Conservation (phyloP, 371 early-diverging fungal species). For the Apophysomyces ossiformis region DNA sequence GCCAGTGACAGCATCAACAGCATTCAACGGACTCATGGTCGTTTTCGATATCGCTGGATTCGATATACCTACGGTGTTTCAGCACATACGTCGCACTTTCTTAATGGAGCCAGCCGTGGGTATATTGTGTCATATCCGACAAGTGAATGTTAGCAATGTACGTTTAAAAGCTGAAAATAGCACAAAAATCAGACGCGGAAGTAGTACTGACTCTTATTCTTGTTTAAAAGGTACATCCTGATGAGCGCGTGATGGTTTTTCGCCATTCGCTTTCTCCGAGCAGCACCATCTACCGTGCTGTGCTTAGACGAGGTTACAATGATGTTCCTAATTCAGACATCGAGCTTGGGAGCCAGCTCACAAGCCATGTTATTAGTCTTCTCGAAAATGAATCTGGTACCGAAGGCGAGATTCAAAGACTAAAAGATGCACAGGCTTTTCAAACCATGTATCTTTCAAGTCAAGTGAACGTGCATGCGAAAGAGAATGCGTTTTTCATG, state of each 20-base stretch:
- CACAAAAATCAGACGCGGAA: neutral
- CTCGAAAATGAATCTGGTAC: constrained; percentile 14
- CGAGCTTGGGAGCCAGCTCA: constrained; percentile 14
- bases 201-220: too few species aligned
- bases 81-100: constrained; percentile 29
- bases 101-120: constrained; percentile 31
- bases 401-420: neutral
- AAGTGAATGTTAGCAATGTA: constrained; percentile 27
- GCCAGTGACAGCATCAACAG: neutral
- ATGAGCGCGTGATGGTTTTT: constrained; percentile 35
- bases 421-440: constrained; percentile 8
- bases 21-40: constrained; percentile 25
- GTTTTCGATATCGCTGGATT: constrained; percentile 35
- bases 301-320: constrained; percentile 40
- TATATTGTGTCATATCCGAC: constrained; percentile 38
- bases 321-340: constrained; percentile 17
- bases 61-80: constrained; percentile 32
- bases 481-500: constrained; percentile 12
- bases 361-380: constrained; percentile 12
- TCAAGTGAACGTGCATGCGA: constrained; percentile 12
- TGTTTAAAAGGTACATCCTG: neutral
- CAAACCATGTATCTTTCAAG: constrained; percentile 24
- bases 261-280: constrained; percentile 5
- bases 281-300: constrained; percentile 25
- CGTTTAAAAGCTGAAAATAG: neutral